Evolutionary conservation across 768 basidiomycete species (phyloP).

Genomic region (Kwoniella newhampshirensis): DNA sequence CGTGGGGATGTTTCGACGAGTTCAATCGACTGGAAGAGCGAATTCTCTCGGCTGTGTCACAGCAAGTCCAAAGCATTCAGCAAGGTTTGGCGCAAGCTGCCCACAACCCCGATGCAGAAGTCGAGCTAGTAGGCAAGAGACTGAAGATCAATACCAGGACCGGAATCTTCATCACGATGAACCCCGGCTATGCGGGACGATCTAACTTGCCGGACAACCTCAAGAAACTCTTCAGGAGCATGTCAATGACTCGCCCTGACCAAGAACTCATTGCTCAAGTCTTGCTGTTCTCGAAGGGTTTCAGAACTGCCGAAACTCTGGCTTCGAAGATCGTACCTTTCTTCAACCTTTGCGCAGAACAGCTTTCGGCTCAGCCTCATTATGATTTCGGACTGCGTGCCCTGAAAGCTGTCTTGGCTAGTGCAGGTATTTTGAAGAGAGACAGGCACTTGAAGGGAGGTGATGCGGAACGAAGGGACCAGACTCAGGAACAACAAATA

Average conservation of each 20-base stretch:
- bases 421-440: conserved; percentile 95
- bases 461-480: conserved; percentile 38
- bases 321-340: conserved; percentile 98
- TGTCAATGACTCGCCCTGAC: conserved; percentile 99
- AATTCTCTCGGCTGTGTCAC: conserved; percentile 95
- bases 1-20: conserved; percentile 72
- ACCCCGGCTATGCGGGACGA: conserved; percentile 97
- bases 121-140: conserved; percentile 92
- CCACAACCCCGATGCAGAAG: conserved; percentile 82
- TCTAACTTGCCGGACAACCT: conserved; percentile 62
- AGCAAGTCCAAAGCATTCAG: conserved; percentile 98
- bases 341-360: conserved; percentile 97
- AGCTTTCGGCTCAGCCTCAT: conserved; percentile 93
- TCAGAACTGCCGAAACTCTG: conserved; percentile 94
- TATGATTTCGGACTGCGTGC: conserved; percentile 99
- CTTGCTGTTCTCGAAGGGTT: conserved; percentile 98
- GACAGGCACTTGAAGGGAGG: conserved; percentile 61
- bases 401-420: conserved; percentile 90
- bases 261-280: conserved; percentile 98
- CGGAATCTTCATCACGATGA: conserved; percentile 97
- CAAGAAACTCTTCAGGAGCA: conserved; percentile 83
- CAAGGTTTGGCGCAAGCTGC: conserved; percentile 82
- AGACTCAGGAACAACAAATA: conserved; percentile 86
- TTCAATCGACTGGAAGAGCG: conserved; percentile 92
- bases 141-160: conserved; percentile 92